Percentiles rank a stretch among this genome's conserved stretches.
These are phyloP conservation scores for Penicillium coffeae DNA, from an alignment of 495 filamentous ascomycete species.

Conservation along the genomic window DNA sequence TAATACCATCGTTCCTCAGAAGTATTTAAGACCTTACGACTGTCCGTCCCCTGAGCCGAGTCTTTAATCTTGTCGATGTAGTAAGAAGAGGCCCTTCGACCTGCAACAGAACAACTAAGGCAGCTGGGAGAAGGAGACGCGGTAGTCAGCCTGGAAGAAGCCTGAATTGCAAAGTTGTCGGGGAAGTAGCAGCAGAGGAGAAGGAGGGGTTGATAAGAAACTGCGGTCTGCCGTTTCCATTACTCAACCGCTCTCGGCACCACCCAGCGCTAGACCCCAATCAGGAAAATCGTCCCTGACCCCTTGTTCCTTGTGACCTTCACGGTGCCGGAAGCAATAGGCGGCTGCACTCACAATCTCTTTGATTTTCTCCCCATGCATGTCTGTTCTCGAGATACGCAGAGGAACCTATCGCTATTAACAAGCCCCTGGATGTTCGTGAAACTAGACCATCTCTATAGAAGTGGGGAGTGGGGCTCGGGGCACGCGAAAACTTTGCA, in stretches of 20 bases:
- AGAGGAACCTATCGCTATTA: too few relatives aligned
- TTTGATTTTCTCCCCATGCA: too few relatives aligned
- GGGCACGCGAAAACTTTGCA: not conserved
- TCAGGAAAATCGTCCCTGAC: not conserved
- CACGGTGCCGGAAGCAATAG: too few relatives aligned
- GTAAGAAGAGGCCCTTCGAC: not conserved
- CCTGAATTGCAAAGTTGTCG: not conserved
- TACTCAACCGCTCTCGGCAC: slow-evolving; percentile 2
- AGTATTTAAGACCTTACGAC: slow-evolving; percentile 48
- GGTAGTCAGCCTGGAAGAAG: too few relatives aligned
- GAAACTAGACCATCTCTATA: too few relatives aligned
- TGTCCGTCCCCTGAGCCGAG: slow-evolving; percentile 23
- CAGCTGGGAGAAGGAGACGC: not conserved
- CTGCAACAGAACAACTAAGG: too few relatives aligned
- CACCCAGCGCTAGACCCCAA: slow-evolving; percentile 3
- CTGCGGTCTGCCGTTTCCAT: slow-evolving; percentile 12
- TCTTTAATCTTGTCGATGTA: slow-evolving; percentile 1
- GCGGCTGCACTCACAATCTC: not conserved
- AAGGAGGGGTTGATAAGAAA: slow-evolving; percentile 5
- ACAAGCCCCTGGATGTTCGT: too few relatives aligned
- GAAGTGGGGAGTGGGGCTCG: not conserved
- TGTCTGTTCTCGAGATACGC: too few relatives aligned
- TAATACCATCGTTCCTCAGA: slow-evolving; percentile 49
- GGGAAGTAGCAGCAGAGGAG: not conserved
- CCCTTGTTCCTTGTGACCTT: not conserved